These are phyloP conservation scores for Trichoderma koningiopsis DNA, from an alignment of 2,329 filamentous ascomycete species.

Conservation along the genomic window DNA sequence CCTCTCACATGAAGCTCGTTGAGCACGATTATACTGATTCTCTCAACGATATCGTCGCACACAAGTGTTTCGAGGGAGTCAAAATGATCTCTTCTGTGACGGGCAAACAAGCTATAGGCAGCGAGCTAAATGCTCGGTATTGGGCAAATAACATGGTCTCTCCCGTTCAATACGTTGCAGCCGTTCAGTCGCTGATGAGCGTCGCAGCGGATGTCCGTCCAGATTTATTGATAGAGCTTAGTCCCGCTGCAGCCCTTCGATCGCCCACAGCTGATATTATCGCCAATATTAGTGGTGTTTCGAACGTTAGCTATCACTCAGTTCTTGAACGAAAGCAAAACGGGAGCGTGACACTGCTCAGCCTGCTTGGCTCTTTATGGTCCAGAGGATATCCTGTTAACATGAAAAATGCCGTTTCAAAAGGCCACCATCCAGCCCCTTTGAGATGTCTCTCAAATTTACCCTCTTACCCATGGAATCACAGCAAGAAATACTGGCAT, in stretches of 20 bases:
- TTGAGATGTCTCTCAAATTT: conserved; percentile 47
- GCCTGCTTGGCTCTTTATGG: conserved; percentile 43
- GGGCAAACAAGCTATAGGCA: conserved; percentile 33
- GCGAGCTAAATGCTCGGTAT: conserved; percentile 42
- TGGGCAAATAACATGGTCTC: conserved; percentile 52
- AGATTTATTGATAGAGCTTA: conserved; percentile 45
- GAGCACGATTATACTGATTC: conserved; percentile 40
- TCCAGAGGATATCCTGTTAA: conserved; percentile 37
- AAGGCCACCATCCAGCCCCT: conserved; percentile 20
- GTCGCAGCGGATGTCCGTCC: conserved; percentile 35
- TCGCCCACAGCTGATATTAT: conserved; percentile 44
- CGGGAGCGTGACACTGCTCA: conserved; percentile 35
- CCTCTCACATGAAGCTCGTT: conserved; percentile 46
- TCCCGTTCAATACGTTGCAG: conserved; percentile 48
- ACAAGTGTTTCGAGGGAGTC: conserved; percentile 27
- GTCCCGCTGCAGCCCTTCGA: conserved; percentile 43
- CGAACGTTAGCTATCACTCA: conserved; percentile 32
- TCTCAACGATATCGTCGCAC: conserved; percentile 32
- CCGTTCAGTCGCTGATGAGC: conserved; percentile 42
- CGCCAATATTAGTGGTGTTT: conserved; percentile 22
- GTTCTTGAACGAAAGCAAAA: conserved; percentile 34
- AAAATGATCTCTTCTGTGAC: conserved; percentile 48
- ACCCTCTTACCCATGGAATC: conserved; percentile 59
- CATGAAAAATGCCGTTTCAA: conserved; percentile 37
- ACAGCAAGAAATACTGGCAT: conserved; percentile 55